A percentile compares a stretch with the other conserved stretches of the same genome.
These are phyloP conservation scores for Phytophthora sojae DNA, from an alignment of 352 stramenopile species.

Conservation along the genomic window DNA sequence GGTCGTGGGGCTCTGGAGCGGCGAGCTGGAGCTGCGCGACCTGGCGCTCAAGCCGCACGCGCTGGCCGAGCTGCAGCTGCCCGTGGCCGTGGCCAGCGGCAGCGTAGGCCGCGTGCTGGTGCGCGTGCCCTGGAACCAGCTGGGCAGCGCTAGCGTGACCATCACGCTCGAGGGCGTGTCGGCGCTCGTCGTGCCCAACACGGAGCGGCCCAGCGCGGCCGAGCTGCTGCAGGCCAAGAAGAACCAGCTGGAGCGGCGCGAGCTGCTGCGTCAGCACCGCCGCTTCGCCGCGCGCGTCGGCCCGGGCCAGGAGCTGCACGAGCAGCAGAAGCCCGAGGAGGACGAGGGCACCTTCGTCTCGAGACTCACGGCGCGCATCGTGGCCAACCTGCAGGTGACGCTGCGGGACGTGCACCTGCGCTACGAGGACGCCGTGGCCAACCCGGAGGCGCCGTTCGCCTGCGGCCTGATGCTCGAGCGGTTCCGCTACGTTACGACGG, in stretches of 20 bases:
- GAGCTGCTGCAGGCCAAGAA: slow-evolving; percentile 67
- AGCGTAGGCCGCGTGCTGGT: slow-evolving; percentile 72
- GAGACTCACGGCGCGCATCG: slow-evolving; percentile 75
- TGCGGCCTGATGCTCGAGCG: slow-evolving; percentile 73
- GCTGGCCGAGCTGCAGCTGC: slow-evolving; percentile 77
- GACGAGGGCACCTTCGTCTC: slow-evolving; percentile 87
- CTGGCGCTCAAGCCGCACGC: slow-evolving; percentile 83
- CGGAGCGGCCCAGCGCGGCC: slow-evolving; percentile 49
- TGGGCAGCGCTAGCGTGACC: slow-evolving; percentile 80
- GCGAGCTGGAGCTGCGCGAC: slow-evolving; percentile 78
- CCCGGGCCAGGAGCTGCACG: slow-evolving; percentile 13
- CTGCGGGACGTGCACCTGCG: slow-evolving; percentile 75
- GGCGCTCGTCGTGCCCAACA: slow-evolving; percentile 74
- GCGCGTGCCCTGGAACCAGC: slow-evolving; percentile 87
- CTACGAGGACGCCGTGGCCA: slow-evolving; percentile 80
- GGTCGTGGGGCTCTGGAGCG: slow-evolving; percentile 86
- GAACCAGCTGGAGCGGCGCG: slow-evolving; percentile 70
- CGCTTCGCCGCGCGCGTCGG: slow-evolving; percentile 61
- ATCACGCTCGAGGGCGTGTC: slow-evolving; percentile 78
- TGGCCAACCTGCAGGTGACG: slow-evolving; percentile 86
- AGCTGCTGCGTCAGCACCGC: slow-evolving; percentile 75
- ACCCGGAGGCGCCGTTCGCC: slow-evolving; percentile 68
- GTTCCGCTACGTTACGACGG: slow-evolving; percentile 79
- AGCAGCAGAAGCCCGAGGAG: slow-evolving; percentile 37
- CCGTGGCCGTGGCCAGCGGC: slow-evolving; percentile 68